Evolutionary conservation across 176 grass and related monocot genomes (phyloP), one percentile per base, ranked within the genome.

Genomic region (Phragmites australis): DNA sequence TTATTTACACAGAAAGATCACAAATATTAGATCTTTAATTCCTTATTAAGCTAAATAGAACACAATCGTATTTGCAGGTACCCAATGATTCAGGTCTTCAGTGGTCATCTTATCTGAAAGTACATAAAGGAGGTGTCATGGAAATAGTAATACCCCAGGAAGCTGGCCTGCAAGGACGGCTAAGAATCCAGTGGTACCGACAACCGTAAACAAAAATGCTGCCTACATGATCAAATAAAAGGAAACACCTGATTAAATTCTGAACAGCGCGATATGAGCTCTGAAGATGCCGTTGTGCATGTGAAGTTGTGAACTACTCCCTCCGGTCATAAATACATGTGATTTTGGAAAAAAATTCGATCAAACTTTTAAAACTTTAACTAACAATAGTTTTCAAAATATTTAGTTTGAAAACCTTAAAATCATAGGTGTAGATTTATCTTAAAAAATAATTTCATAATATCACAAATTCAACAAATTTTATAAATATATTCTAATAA

Each of bases 161-260:
- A 98, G 92, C 72, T 94, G 92, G 42, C 95, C 90, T 8, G 92
- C 90, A 67, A 98, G 75, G 75, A 98, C 88, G 59, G 53, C 92
- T 74, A 98, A 59, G 85, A 94, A 91, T 61, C 95, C 81, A 19
- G 92, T 94, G 27, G 81, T 86, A 16, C 92, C 95, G 6, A 94
- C 92, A 70, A 94, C 88, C 7, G 95, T 98, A 81, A 94, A 91
- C 74, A 98, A 79, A 86, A 98, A 98, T 30, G 92, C 92, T 49
- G 92, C 92, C 95, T 94, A 90, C 70, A 88, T 14, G 56, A 81
- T 65, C 7, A 58, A 32, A 49, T 11, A 1, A 73, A 32, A 61
- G 34, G 0, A 63, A 62, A 52, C 17, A 0, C 61, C 55, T 6
- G 6, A 22, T 69, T 53, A 54, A 19, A 69, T 16, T 62, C 14